A percentile compares a stretch with the other conserved stretches of the same genome.
These are phyloP conservation scores for Nannochloris sp. DNA, from an alignment of 139 green algal genomes.

Conservation along the genomic window DNA sequence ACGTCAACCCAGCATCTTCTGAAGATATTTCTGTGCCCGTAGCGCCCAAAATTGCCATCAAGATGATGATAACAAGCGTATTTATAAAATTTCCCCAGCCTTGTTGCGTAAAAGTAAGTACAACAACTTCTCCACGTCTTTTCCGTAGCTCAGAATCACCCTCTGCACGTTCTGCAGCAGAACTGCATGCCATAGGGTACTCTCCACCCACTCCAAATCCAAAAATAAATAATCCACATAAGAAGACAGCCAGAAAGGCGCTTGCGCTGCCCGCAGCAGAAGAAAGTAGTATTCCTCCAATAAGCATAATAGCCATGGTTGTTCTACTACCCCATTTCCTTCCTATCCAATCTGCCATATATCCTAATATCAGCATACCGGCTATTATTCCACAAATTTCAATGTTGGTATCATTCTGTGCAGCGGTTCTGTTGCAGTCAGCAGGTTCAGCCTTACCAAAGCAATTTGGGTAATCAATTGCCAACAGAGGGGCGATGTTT, in stretches of 20 bases:
- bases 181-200: conserved; percentile 69
- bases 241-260: conserved; percentile 44
- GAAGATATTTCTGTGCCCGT: background rate
- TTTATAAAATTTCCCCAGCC: conserved; percentile 24
- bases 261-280: conserved; percentile 3
- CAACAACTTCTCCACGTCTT: conserved; percentile 25
- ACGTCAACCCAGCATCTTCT: conserved; percentile 4
- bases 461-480: conserved; percentile 7
- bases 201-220: conserved; percentile 52
- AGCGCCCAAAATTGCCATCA: conserved; percentile 8
- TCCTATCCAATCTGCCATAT: conserved; percentile 48
- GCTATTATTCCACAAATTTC: conserved; percentile 46
- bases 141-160: conserved; percentile 32
- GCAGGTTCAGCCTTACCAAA: background rate
- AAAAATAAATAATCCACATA: conserved; percentile 32
- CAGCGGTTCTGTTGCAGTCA: background rate
- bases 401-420: background rate
- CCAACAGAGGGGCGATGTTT: conserved; percentile 28
- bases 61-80: conserved; percentile 8
- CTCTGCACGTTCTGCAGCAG: conserved; percentile 66
- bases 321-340: conserved; percentile 54
- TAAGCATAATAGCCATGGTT: conserved; percentile 54
- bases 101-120: conserved; percentile 21
- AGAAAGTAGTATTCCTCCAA: conserved; percentile 50
- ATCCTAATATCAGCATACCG: conserved; percentile 39